Evolutionary conservation across 192 early-diverging fungal genomes (phyloP).

Genomic region (Phlyctochytrium planicorne): DNA sequence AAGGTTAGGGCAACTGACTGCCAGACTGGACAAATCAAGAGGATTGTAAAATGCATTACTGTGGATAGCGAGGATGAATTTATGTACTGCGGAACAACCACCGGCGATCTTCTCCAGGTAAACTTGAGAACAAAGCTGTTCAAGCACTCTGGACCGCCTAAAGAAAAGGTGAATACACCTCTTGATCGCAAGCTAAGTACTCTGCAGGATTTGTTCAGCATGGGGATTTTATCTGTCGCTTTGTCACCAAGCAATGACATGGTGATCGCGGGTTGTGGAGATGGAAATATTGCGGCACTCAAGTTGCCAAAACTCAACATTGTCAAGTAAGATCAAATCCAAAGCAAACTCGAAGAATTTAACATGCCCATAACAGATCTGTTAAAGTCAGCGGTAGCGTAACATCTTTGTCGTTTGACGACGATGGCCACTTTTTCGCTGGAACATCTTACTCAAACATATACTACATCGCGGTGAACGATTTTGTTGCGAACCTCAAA

Average conservation of each 20-base stretch:
- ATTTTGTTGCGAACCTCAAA: conserved; percentile 39
- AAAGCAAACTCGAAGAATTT: background rate
- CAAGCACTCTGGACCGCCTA: conserved; percentile 57
- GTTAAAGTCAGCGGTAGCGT: conserved; percentile 59
- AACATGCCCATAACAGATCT: conserved; percentile 30
- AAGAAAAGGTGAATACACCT: conserved; percentile 43
- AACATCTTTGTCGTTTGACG: conserved; percentile 53
- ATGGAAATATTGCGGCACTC: conserved; percentile 52
- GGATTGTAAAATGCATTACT: conserved; percentile 55
- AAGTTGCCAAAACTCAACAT: conserved; percentile 54
- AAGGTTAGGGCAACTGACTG: conserved; percentile 53
- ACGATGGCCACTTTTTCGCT: conserved; percentile 36
- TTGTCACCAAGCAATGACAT: conserved; percentile 31
- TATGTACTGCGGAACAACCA: conserved; percentile 64
- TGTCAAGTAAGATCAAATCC: conserved; percentile 36
- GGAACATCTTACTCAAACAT: conserved; percentile 57
- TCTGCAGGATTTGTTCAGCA: conserved; percentile 49
- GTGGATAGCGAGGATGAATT: conserved; percentile 53
- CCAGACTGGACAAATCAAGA: conserved; percentile 58
- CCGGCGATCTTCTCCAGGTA: conserved; percentile 56
- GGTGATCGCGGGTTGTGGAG: conserved; percentile 54
- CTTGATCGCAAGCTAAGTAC: background rate
- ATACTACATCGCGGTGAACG: conserved; percentile 39
- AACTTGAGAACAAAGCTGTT: conserved; percentile 50
- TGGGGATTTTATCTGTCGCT: conserved; percentile 53